Base-by-base conservation (phyloP, 2,329 filamentous ascomycete species). In the Sporothrix phasma region DNA sequence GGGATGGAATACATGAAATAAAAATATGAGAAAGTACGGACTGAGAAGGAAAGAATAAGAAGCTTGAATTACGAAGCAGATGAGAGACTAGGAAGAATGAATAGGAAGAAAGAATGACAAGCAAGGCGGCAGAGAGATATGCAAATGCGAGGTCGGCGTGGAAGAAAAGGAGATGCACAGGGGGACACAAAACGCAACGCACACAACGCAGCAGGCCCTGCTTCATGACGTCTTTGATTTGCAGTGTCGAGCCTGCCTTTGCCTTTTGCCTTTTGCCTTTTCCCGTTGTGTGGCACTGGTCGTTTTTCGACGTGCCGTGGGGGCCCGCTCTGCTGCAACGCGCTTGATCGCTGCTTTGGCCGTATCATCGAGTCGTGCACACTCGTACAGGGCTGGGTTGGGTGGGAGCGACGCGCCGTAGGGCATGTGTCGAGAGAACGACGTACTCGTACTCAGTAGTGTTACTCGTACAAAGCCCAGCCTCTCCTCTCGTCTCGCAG, bases 201-300 rank as follows among this genome's bases (percentile, higher is more conserved):
- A n/a, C n/a, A n/a, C n/a, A 26, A 22, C 34, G 43, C 41, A 47
- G 43, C 41, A 47, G 58, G 37, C 46, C 19, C 26, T 47, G 29
- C 45, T 62, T 37, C n/a, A 62, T 62, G 60, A 62, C 60, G 46
- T 53, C 46, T 43, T 51, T 26, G 46, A 62, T 62, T 39, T 31
- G 7, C 11, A 19, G n/a, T n/a, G n/a, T n/a, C n/a, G n/a, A n/a
- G n/a, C n/a, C n/a, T n/a, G n/a, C n/a, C n/a, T n/a, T n/a, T n/a
- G n/a, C n/a, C n/a, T n/a, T n/a, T n/a, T n/a, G n/a, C n/a, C n/a
- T n/a, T n/a, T n/a, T n/a, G n/a, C n/a, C n/a, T n/a, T n/a, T n/a
- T n/a, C n/a, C n/a, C n/a, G 2, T 29, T 10, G 51, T 37, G 51
- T 56, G 34, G 34, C 37, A 1, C 37, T 58, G 22, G 45, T 13